Evolutionary conservation across 1,284 basidiomycete species (phyloP).

Genomic region (Tausonia pullulans): DNA sequence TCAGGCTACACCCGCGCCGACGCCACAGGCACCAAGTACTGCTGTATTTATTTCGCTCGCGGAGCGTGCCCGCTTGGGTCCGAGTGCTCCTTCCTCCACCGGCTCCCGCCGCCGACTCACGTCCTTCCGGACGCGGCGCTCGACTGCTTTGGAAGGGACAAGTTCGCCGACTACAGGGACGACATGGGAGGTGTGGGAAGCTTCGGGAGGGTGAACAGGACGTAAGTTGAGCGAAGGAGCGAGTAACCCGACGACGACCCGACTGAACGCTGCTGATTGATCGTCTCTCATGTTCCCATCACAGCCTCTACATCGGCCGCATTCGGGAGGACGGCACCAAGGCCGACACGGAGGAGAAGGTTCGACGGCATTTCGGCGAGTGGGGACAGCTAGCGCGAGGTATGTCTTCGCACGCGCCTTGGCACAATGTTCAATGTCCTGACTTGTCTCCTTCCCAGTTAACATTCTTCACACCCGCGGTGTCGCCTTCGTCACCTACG

Average conservation of each 20-base stretch:
- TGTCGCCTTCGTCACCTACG: conserved; percentile 95
- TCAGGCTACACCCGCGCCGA: conserved; percentile 87
- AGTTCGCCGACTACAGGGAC: conserved; percentile 93
- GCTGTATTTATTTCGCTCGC: conserved; percentile 88
- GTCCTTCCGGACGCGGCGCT: conserved; percentile 79
- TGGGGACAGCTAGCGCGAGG: conserved; percentile 93
- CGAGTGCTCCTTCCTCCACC: conserved; percentile 87
- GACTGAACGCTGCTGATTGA: not conserved
- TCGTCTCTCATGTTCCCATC: not conserved
- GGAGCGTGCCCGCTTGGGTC: conserved; percentile 92
- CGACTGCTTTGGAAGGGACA: conserved; percentile 94
- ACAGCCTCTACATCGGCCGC: conserved; percentile 70
- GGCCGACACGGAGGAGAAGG: conserved; percentile 77
- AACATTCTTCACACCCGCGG: conserved; percentile 86
- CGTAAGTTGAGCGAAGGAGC: conserved; percentile 29
- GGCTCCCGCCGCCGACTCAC: conserved; percentile 57
- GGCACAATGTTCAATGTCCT: not conserved
- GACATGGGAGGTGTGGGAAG: conserved; percentile 99
- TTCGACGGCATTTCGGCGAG: conserved; percentile 85
- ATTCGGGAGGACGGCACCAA: conserved; percentile 85
- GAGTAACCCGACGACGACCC: not conserved
- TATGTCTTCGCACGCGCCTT: conserved; percentile 38
- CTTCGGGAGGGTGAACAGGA: conserved; percentile 86
- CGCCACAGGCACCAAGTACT: conserved; percentile 79
- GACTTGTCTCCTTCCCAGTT: conserved; percentile 40